Base-by-base conservation (phyloP, 148 eudicot species). In the Chenopodium quinoa region DNA sequence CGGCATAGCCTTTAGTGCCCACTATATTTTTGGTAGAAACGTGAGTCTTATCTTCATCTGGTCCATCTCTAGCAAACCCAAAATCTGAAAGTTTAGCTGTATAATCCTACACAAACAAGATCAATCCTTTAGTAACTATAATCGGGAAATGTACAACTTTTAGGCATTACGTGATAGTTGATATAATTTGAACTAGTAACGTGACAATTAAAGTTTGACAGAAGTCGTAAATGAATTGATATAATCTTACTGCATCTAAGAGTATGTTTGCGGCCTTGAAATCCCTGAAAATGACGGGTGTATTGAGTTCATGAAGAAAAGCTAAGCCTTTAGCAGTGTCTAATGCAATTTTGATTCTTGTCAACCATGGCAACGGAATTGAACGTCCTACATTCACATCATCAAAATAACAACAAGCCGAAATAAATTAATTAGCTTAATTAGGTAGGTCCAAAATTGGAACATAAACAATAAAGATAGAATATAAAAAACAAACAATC, bases 11-110 rank as follows among this genome's bases (percentile, higher is more conserved):
- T 47, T 88, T 86, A 14, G 97, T 93, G 44, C 97, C 97, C 73
- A 93, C 86, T 46, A 91, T 84, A 40, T 92, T 83, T 23, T 88
- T 80, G 31, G 97, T 91, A 0, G 91, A 85, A 44, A 93, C 85
- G 78, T 93, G 92, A 4, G 89, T 86, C 52, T 93, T 86, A 81
- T 91, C 93, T 34, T 87, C 97, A 13, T 87, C 91, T 52, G 94
- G 97, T 11, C 97, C 97, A 81, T 93, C 97, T 85, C 88, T 88
- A 31, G 97, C 97, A 76, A 93, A 87, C 66, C 97, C 97, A 82
- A 93, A 93, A 80, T 93, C 97, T 34, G 97, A 90, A 1, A 93
- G 88, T 80, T 93, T 93, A 12, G 97, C 94, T 10, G 85, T 93
- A 84, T 85, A 90, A 74, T 91, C 90, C 91, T 91, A 82, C 29